These are phyloP conservation scores for Gymnopus androsaceus DNA, from an alignment of 1,284 basidiomycete species.

Conservation along the genomic window DNA sequence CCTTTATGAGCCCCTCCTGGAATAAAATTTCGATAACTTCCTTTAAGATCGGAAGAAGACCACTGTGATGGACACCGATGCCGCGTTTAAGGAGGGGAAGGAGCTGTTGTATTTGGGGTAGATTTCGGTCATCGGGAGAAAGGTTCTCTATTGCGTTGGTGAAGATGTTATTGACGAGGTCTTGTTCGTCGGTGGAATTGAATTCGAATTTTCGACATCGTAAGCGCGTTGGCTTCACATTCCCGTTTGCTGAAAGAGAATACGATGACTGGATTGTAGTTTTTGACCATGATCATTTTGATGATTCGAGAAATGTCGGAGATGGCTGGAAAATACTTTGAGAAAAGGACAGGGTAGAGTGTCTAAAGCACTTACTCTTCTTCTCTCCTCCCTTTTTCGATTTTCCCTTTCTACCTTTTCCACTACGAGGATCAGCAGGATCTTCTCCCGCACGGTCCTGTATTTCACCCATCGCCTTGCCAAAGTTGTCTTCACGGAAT, in stretches of 20 bases:
- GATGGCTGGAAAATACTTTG: conserved; percentile 50
- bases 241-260: conserved; percentile 99
- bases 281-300: conserved; percentile 98
- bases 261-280: conserved; percentile 98
- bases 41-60: conserved; percentile 95
- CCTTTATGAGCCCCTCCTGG: conserved; percentile 99
- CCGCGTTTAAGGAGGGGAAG: conserved; percentile 93
- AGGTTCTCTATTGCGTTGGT: conserved; percentile 93
- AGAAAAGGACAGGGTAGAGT: not conserved
- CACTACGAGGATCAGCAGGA: conserved; percentile 80
- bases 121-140: conserved; percentile 82
- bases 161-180: conserved; percentile 88
- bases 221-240: conserved; percentile 91
- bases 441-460: conserved; percentile 89
- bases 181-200: conserved; percentile 93
- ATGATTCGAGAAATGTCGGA: conserved; percentile 98
- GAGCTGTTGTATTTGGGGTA: conserved; percentile 95
- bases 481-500: conserved; percentile 97
- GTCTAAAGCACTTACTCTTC: conserved; percentile 62
- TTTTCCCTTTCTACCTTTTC: conserved; percentile 88
- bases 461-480: conserved; percentile 95
- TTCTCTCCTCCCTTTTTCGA: conserved; percentile 88
- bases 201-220: conserved; percentile 96
- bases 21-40: conserved; percentile 99
- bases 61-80: conserved; percentile 98